These are phyloP conservation scores for Nemania serpens DNA, from an alignment of 2,329 filamentous ascomycete species.

Conservation along the genomic window DNA sequence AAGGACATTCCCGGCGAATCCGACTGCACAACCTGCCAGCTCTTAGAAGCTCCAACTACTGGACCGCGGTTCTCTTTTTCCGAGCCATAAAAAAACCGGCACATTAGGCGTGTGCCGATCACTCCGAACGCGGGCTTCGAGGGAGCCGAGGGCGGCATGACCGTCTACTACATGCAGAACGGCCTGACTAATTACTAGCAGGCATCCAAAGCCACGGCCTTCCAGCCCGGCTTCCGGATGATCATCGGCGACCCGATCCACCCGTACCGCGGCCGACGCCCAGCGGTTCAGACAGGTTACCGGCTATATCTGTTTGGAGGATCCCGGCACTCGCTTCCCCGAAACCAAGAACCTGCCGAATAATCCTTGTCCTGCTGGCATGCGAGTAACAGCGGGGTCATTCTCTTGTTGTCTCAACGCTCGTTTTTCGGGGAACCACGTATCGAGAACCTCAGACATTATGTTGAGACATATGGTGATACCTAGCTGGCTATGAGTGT, in stretches of 20 bases:
- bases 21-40: constrained; percentile 38
- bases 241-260: constrained; percentile 47
- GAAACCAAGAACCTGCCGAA: constrained; percentile 47
- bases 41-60: constrained; percentile 38
- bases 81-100: constrained; percentile 35
- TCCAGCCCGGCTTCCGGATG: constrained; percentile 53
- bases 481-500: background rate
- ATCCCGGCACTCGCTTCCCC: constrained; percentile 43
- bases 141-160: constrained; percentile 46
- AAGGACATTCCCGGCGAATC: constrained; percentile 38
- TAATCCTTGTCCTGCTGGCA: constrained; percentile 47
- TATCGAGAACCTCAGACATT: background rate
- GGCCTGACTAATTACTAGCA: constrained; percentile 40
- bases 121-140: constrained; percentile 36
- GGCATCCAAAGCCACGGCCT: constrained; percentile 49
- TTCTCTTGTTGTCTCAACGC: background rate
- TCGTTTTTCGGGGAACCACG: too few species aligned
- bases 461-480: background rate
- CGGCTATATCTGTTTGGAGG: constrained; percentile 50
- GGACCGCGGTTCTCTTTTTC: constrained; percentile 39
- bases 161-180: constrained; percentile 50
- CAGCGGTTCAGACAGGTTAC: constrained; percentile 49
- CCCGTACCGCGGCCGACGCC: constrained; percentile 42
- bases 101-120: constrained; percentile 40
- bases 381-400: background rate